Base-by-base conservation (phyloP, 2,329 filamentous ascomycete genomes). In the Pyrenophora graminea region DNA sequence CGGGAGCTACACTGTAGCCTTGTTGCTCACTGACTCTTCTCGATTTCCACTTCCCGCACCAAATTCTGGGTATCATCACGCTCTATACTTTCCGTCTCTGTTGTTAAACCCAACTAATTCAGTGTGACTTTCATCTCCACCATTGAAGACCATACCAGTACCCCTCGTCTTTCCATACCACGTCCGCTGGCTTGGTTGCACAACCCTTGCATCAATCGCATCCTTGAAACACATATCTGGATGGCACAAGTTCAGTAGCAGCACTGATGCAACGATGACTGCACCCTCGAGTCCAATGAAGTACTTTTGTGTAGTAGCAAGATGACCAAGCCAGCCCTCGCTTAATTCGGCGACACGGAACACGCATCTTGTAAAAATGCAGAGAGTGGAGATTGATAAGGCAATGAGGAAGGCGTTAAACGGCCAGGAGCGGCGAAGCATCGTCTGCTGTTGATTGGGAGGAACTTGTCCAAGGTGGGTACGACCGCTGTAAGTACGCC, bases 301-400 rank as follows among this genome's bases (percentile, higher is more conserved):
- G 45, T 74, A 74, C 25, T 56, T 66, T 48, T 75, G 68, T 17
- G 66, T 73, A 40, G 63, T 61, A 67, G 86, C 86, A 60, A 89
- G 69, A 18, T 77, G 70, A 0, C 85, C 85, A 3, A 65, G 70
- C 81, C 85, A 90, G 1, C 87, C 87, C 45, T 81, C 76, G 56
- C 80, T 82, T 56, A 90, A 72, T 77, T 90, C 86, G 0, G 82
- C 82, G 18, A 88, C 82, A 47, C 87, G 81, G 70, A 85, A 90
- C 36, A 85, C 80, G 57, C 81, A 85, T 7, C 87, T 78, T 62
- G 82, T 82, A 55, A 89, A 82, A 62, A 90, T 84, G 59, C 79
- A 80, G 10, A 87, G 45, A n/a, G 85, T 85, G 2, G 84, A 79
- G 2, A 87, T 67, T 1, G 74, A 67, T 15, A 88, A 75, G 9